Percentiles rank a stretch among this genome's conserved stretches.
phyloP scores from a whole-genome alignment of 257 asterid species.

The Capsicum chinense region DNA sequence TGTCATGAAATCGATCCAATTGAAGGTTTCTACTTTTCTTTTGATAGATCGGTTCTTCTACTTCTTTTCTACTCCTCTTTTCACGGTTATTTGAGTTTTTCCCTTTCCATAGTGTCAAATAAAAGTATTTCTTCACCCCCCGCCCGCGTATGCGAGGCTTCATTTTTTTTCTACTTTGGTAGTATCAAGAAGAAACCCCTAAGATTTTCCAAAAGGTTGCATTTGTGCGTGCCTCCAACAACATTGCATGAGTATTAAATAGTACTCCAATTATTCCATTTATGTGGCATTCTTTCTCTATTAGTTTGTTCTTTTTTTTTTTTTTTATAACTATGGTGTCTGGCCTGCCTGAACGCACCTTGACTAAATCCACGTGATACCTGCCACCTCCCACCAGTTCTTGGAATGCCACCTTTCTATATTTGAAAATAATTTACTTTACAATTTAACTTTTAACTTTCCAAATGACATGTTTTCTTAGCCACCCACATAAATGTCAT shows the following conservation, averaged over 20 bases:
- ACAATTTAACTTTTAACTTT: background rate
- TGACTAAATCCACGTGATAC: too few species aligned
- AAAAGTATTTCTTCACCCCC: background rate
- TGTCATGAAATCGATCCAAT: too few species aligned
- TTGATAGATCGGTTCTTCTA: too few species aligned
- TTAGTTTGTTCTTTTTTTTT: background rate
- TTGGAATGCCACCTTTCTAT: background rate
- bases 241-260: background rate
- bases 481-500: background rate
- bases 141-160: background rate
- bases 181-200: background rate
- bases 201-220: background rate
- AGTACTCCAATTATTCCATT: background rate
- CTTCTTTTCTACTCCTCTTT: too few species aligned
- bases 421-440: background rate
- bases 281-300: background rate
- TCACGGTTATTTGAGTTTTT: background rate
- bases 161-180: background rate
- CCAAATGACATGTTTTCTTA: background rate
- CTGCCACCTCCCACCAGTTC: background rate
- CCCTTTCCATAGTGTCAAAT: background rate
- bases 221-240: background rate
- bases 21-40: too few species aligned
- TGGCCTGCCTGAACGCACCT: too few species aligned
- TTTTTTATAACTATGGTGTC: too few species aligned